Base-by-base conservation (phyloP, 2,329 filamentous ascomycete genomes). In the Paraphaeosphaeria minitans region DNA sequence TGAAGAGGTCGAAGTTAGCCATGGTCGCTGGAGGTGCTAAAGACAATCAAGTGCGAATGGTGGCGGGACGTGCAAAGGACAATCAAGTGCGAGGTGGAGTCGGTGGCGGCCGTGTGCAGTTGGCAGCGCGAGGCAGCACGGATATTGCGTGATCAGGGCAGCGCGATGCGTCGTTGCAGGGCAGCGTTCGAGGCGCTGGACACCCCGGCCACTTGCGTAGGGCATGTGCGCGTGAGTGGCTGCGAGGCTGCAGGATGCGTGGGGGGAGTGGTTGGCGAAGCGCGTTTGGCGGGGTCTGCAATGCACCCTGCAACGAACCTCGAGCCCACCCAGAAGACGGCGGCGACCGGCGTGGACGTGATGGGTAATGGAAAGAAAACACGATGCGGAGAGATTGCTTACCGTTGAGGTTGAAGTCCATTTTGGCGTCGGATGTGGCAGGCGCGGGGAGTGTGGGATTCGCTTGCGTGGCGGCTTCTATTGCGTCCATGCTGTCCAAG, bases 131-230 rank as follows among this genome's bases (percentile, higher is more conserved):
- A n/a, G n/a, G 64, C 66, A 39, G 37, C 37, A 39, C 9, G 8
- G 63, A 54, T 66, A 76, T 77, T 69, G 74, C 75, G 75, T 78
- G 75, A 73, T 78, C 65, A 54, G 69, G 64, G 60, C 24, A 57
- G 62, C 43, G 63, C 22, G 37, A 47, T 61, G 58, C 59, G 57
- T 58, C 55, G 60, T 53, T 60, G 63, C 59, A 58, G 63, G 16
- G 16, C 37, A 39, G 37, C 37, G 37, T 5, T 39, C 37, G 14
- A 39, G 37, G 63, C 65, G 60, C 59, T 64, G 59, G 33, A 57
- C 41, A 37, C 39, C 55, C 22, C 41, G 59, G 53, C 37, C n/a
- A 51, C 58, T 46, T 53, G 51, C 50, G 19, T 57, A 33, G 33
- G 49, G 42, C 53, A 24, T 51, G 27, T 53, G 37, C 47, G 56